Evolutionary conservation across 2,329 filamentous ascomycete genomes (phyloP), one percentile per base, ranked within the genome.

Genomic region (Teratosphaeria epicoccoides): DNA sequence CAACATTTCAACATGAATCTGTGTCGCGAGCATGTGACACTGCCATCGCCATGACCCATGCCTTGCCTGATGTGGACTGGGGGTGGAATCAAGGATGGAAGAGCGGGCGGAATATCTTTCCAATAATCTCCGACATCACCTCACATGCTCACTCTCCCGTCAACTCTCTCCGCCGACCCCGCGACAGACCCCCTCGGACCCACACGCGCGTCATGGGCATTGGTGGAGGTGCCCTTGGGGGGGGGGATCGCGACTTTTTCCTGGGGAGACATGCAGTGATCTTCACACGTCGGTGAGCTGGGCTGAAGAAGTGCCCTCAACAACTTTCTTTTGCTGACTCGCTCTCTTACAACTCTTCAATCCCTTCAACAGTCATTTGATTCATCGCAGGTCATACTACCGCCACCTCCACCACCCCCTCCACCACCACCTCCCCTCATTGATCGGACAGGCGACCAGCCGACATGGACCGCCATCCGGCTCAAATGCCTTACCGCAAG

Each of bases 401-500:
- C n/a, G n/a, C n/a, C n/a, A n/a, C n/a, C n/a, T n/a, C n/a, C n/a
- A n/a, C n/a, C n/a, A n/a, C n/a, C n/a, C n/a, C n/a, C n/a, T n/a
- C n/a, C n/a, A n/a, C n/a, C n/a, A n/a, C n/a, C n/a, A n/a, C n/a
- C n/a, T n/a, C n/a, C n/a, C n/a, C n/a, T n/a, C 33, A 40, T 40
- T 10, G 33, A 40, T 17, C 17, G 33, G n/a, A 40, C 33, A n/a
- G 1, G 20, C 14, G 14, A 40, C 33, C 33, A 40, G 33, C 33
- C 33, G n/a, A 40, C n/a, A 40, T 40, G 33, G 33, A 40, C 33
- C 33, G 33, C 33, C 33, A 40, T 40, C 33, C 33, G 17, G n/a
- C 33, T 9, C 33, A 40, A 11, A 50, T 55, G 51, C 53, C 53
- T 24, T 55, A 33, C 49, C 53, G 53, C 37, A 46, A 55, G 12